phyloP scores from a whole-genome alignment of 352 stramenopile genomes.

The Thalassiosira exigua region DNA sequence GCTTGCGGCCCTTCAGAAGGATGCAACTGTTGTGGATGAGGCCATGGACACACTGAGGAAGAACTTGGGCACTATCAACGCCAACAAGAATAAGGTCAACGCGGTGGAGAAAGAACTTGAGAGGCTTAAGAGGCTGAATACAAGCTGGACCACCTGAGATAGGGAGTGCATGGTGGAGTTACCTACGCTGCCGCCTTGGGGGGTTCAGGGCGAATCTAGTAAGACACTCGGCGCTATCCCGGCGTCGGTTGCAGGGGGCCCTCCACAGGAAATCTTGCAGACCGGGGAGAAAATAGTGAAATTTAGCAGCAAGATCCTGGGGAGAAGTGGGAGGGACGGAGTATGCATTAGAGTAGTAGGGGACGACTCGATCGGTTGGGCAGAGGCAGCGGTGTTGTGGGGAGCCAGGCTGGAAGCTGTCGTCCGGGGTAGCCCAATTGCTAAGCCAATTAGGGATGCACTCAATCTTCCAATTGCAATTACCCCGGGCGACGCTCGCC shows the following conservation, averaged over 20 bases:
- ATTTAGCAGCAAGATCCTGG: not conserved
- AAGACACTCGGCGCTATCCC: too few species aligned
- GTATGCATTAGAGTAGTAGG: slow-evolving; percentile 19
- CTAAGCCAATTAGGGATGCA: not conserved
- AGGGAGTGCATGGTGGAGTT: not conserved
- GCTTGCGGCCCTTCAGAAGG: not conserved
- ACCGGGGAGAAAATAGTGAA: slow-evolving; percentile 17
- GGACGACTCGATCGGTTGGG: not conserved
- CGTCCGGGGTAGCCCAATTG: not conserved
- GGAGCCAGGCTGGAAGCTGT: slow-evolving; percentile 9
- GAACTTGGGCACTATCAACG: not conserved
- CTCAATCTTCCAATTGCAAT: not conserved
- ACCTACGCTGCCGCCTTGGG: not conserved
- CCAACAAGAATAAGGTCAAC: not conserved
- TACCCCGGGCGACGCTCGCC: not conserved
- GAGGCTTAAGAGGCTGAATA: not conserved
- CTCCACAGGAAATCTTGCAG: not conserved
- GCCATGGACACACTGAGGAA: not conserved
- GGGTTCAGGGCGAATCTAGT: not conserved
- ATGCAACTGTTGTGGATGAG: not conserved
- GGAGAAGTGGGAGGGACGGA: slow-evolving; percentile 7
- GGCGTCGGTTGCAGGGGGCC: too few species aligned
- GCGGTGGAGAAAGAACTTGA: not conserved
- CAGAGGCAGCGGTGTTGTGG: slow-evolving; percentile 4
- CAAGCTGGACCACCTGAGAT: not conserved